Percentiles rank a stretch among this genome's conserved stretches.
Evolutionary conservation across 202 grass and related monocot genomes (phyloP).

Genomic region (Zizania palustris): DNA sequence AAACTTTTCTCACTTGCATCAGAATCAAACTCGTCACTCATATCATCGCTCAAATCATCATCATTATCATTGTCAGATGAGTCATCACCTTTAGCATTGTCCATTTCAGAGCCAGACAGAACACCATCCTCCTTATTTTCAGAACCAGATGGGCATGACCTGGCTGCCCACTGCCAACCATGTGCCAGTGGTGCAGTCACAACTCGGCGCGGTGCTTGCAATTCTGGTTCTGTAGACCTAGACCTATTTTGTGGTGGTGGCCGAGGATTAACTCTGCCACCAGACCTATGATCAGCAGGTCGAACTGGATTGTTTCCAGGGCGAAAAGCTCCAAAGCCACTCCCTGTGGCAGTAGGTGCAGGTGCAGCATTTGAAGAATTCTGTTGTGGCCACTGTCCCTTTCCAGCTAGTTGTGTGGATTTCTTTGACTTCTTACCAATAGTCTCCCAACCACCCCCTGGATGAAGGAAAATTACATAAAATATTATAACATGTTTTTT

Average conservation of each 20-base stretch:
- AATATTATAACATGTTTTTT: not conserved
- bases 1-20: conserved; percentile 71
- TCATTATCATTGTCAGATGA: conserved; percentile 53
- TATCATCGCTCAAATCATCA: conserved; percentile 64
- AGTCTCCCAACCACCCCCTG: conserved; percentile 72
- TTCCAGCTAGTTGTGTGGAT: conserved; percentile 48
- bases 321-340: conserved; percentile 43
- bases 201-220: conserved; percentile 44
- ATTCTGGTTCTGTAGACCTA: conserved; percentile 44
- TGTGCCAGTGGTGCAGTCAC: conserved; percentile 51
- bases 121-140: conserved; percentile 53
- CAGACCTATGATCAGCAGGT: conserved; percentile 49
- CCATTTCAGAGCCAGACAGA: conserved; percentile 51
- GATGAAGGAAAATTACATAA: conserved; percentile 15
- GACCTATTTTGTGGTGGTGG: conserved; percentile 37
- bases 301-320: conserved; percentile 50
- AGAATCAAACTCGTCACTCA: conserved; percentile 72
- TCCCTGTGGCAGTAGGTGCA: conserved; percentile 44
- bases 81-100: conserved; percentile 36
- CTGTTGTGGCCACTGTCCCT: conserved; percentile 43
- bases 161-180: conserved; percentile 69
- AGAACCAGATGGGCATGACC: conserved; percentile 40
- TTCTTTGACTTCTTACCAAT: conserved; percentile 63
- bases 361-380: conserved; percentile 51
- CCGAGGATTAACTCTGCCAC: conserved; percentile 47